Evolutionary conservation across 495 filamentous ascomycete species (phyloP).

Genomic region (Hypoxylon fuscum): DNA sequence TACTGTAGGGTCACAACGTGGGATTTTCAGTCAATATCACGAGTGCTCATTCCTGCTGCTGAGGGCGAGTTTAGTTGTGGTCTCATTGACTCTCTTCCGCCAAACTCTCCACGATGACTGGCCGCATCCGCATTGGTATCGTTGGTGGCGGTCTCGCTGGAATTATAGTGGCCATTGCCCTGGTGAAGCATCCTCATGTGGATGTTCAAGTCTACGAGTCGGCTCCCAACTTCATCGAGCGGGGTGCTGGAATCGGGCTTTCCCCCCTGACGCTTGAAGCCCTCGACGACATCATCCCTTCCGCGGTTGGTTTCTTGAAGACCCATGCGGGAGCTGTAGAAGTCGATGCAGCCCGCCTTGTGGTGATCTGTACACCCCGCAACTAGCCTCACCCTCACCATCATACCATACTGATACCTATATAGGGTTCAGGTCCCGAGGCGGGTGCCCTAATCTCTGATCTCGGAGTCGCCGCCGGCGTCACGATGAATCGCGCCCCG

Average conservation of each 20-base stretch:
- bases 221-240: constrained; percentile 38
- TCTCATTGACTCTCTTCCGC: background rate
- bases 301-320: constrained; percentile 18
- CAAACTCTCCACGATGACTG: constrained; percentile 10
- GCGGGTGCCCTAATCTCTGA: constrained; percentile 18
- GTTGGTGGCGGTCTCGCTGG: constrained; percentile 45
- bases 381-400: constrained; percentile 1
- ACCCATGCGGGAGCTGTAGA: constrained; percentile 19
- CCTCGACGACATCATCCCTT: constrained; percentile 19
- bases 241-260: constrained; percentile 39
- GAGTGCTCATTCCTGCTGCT: background rate
- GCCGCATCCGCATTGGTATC: constrained; percentile 24
- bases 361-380: constrained; percentile 13
- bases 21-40: background rate
- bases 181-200: constrained; percentile 30
- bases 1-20: no score
- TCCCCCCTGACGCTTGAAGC: constrained; percentile 14
- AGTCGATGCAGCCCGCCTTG: constrained; percentile 10
- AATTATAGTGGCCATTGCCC: constrained; percentile 27
- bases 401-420: constrained; percentile 11
- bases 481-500: constrained; percentile 18
- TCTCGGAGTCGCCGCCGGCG: constrained; percentile 10
- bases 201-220: constrained; percentile 44
- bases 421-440: constrained; percentile 25
- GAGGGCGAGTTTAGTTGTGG: no score